Evolutionary conservation across 2,329 filamentous ascomycete species (phyloP).

Genomic region (Fusarium piperis): DNA sequence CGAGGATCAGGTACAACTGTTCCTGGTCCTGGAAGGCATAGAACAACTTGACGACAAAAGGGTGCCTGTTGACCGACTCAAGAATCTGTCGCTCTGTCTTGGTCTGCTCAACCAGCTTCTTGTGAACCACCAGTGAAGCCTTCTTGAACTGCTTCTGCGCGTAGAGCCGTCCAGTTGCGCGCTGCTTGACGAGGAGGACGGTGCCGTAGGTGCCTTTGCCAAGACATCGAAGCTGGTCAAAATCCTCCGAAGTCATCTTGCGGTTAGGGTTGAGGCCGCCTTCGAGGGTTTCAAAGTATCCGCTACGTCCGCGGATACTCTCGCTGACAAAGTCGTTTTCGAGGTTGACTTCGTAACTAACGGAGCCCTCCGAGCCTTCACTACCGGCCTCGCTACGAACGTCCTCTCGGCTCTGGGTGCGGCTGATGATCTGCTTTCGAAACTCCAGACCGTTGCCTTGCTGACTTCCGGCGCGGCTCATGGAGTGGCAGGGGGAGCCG

Average conservation of each 20-base stretch:
- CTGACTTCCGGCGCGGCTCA: slow-evolving; percentile 62
- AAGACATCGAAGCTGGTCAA: slow-evolving; percentile 88
- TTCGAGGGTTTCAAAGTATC: slow-evolving; percentile 59
- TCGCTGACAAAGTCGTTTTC: slow-evolving; percentile 86
- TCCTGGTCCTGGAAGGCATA: slow-evolving; percentile 99
- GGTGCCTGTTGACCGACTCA: slow-evolving; percentile 94
- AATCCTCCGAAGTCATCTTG: slow-evolving; percentile 93
- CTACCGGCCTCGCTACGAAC: slow-evolving; percentile 62
- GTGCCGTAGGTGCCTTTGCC: slow-evolving; percentile 98
- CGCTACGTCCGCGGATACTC: slow-evolving; percentile 59
- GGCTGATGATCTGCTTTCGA: slow-evolving; percentile 66
- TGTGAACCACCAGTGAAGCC: slow-evolving; percentile 92
- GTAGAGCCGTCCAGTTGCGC: slow-evolving; percentile 85
- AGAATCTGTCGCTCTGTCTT: slow-evolving; percentile 96
- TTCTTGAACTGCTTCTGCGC: slow-evolving; percentile 99
- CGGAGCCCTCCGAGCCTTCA: slow-evolving; percentile 72
- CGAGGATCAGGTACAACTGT: slow-evolving; percentile 95
- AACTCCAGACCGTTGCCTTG: slow-evolving; percentile 44
- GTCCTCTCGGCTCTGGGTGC: slow-evolving; percentile 65
- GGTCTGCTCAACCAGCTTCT: slow-evolving; percentile 95
- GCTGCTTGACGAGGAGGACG: slow-evolving; percentile 92
- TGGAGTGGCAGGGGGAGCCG: slow-evolving; percentile 64
- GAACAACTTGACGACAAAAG: slow-evolving; percentile 97
- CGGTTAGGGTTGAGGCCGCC: slow-evolving; percentile 66
- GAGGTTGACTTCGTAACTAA: slow-evolving; percentile 86